A percentile compares a stretch with the other conserved stretches of the same genome.
phyloP scores from a whole-genome alignment of 164 flowering plant genomes.

The Vitis riparia region DNA sequence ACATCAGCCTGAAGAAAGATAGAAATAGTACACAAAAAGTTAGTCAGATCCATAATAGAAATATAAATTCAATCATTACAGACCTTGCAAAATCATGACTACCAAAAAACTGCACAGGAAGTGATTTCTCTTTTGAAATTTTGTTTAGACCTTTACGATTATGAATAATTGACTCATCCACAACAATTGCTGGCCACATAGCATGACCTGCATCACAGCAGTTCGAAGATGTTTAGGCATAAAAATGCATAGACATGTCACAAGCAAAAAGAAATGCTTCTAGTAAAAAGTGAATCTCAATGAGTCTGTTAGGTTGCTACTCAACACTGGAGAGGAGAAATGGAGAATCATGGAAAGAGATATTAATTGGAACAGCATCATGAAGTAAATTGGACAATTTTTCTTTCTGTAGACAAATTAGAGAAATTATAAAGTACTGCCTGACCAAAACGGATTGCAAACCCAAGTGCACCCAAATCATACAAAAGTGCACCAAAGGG shows the following conservation, averaged over 20 bases:
- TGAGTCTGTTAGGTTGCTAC: no score
- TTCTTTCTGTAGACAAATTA: no score
- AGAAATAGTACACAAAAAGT: not conserved
- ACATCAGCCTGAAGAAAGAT: not conserved
- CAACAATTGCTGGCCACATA: constrained; percentile 91
- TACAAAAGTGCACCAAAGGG: no score
- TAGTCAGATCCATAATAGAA: not conserved
- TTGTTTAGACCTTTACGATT: constrained; percentile 45
- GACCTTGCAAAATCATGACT: constrained; percentile 98
- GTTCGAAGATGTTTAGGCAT: not conserved
- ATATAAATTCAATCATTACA: constrained; percentile 3
- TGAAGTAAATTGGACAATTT: no score
- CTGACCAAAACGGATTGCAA: no score
- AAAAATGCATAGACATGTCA: not conserved
- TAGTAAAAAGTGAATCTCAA: no score
- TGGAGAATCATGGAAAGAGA: no score
- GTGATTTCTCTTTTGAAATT: constrained; percentile 51
- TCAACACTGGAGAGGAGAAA: no score
- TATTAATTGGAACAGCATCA: no score
- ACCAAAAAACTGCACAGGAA: constrained; percentile 95
- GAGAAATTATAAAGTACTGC: no score
- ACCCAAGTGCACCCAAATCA: no score
- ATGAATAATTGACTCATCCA: constrained; percentile 61
- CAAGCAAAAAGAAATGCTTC: no score
- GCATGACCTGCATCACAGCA: constrained; percentile 71